Conservation (phyloP, 2,329 filamentous ascomycete species). For the Alternaria conjuncta region DNA sequence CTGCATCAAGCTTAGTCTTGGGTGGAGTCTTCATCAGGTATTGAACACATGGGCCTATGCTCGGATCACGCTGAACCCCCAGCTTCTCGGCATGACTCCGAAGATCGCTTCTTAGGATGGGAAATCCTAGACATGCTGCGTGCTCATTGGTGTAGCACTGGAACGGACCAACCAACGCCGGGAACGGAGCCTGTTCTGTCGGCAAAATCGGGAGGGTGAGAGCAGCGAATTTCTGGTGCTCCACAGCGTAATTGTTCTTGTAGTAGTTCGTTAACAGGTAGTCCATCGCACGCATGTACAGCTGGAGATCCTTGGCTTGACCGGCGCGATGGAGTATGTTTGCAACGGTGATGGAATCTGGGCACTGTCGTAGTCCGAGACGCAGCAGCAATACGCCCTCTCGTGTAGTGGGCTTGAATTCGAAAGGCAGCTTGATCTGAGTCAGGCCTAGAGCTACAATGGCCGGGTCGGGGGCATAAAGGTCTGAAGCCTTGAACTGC, state of each 20-base stretch:
- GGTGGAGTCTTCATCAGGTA: constrained; percentile 76
- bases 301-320: constrained; percentile 56
- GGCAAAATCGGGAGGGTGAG: constrained; percentile 65
- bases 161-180: constrained; percentile 71
- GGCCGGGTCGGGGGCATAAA: constrained; percentile 45
- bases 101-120: constrained; percentile 77
- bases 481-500: constrained; percentile 45
- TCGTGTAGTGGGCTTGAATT: constrained; percentile 60
- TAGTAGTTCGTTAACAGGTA: constrained; percentile 86
- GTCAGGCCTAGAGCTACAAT: constrained; percentile 40
- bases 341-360: constrained; percentile 75
- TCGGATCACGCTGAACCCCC: constrained; percentile 82
- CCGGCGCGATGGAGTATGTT: constrained; percentile 73
- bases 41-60: constrained; percentile 77
- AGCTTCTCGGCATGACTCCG: constrained; percentile 83
- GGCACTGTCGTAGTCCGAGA: constrained; percentile 76
- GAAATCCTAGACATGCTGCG: constrained; percentile 79
- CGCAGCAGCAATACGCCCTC: constrained; percentile 77
- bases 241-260: constrained; percentile 71
- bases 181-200: constrained; percentile 67
- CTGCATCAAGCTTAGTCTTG: constrained; percentile 68
- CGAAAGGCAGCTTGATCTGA: constrained; percentile 75
- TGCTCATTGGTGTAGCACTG: constrained; percentile 83
- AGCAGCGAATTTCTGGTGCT: constrained; percentile 63
- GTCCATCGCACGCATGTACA: constrained; percentile 73